Percentiles rank a stretch among this genome's conserved stretches.
Conservation (phyloP, 2,329 filamentous ascomycete species). For the Clonostachys sp. region DNA sequence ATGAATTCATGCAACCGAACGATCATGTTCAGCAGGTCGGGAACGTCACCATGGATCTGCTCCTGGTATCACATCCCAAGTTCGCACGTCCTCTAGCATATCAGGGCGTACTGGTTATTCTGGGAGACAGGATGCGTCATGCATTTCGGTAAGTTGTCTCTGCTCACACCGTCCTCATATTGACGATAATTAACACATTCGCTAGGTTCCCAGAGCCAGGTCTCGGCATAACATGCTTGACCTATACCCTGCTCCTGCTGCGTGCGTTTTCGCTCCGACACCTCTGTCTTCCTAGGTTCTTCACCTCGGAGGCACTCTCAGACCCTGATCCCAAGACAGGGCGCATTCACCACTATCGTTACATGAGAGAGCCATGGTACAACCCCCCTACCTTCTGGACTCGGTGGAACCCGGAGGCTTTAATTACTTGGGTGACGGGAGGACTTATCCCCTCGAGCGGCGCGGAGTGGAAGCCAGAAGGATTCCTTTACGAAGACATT, state of each 20-base stretch:
- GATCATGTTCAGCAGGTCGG: slow-evolving; percentile 46
- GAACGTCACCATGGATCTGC: slow-evolving; percentile 52
- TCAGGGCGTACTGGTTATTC: slow-evolving; percentile 50
- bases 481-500: slow-evolving; percentile 53
- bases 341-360: slow-evolving; percentile 42
- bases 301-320: slow-evolving; percentile 29
- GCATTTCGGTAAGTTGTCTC: slow-evolving; percentile 56
- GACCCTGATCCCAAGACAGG: slow-evolving; percentile 48
- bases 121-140: slow-evolving; percentile 59
- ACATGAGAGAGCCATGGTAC: slow-evolving; percentile 63
- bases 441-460: slow-evolving; percentile 36
- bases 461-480: slow-evolving; percentile 33
- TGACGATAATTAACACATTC: not conserved
- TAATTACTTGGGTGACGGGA: slow-evolving; percentile 36
- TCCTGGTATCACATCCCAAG: slow-evolving; percentile 50
- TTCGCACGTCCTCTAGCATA: slow-evolving; percentile 37
- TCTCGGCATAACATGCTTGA: slow-evolving; percentile 24
- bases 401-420: slow-evolving; percentile 55
- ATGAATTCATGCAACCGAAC: slow-evolving; percentile 49
- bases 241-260: slow-evolving; percentile 40
- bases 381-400: slow-evolving; percentile 53
- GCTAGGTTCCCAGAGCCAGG: slow-evolving; percentile 37
- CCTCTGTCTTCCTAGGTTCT: slow-evolving; percentile 53
- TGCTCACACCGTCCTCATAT: not conserved
- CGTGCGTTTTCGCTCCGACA: slow-evolving; percentile 54